Conservation (phyloP, 495 filamentous ascomycete species). For the Penicillium manginii region DNA sequence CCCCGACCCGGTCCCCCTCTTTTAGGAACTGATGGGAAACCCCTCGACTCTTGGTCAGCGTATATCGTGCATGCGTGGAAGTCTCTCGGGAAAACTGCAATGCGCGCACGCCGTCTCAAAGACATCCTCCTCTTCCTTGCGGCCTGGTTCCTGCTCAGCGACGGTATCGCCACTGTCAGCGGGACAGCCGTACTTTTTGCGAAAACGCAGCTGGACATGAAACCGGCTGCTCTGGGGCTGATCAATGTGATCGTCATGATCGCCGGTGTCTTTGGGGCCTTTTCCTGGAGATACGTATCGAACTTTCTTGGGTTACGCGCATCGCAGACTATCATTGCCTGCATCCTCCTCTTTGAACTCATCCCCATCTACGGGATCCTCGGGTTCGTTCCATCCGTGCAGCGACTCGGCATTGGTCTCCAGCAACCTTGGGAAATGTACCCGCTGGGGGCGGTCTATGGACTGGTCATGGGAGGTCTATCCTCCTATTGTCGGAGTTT, state of each 20-base stretch:
- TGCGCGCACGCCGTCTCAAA: slow-evolving; percentile 76
- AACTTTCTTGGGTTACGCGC: slow-evolving; percentile 65
- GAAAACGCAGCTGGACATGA: slow-evolving; percentile 91
- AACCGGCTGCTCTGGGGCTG: slow-evolving; percentile 81
- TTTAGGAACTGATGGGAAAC: slow-evolving; percentile 38
- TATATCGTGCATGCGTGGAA: slow-evolving; percentile 86
- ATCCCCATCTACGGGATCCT: slow-evolving; percentile 91
- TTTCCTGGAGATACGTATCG: slow-evolving; percentile 83
- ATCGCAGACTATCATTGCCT: slow-evolving; percentile 86
- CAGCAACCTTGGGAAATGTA: slow-evolving; percentile 98
- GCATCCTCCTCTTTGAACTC: slow-evolving; percentile 85
- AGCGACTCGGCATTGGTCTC: slow-evolving; percentile 76
- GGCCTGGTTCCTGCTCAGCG: slow-evolving; percentile 93
- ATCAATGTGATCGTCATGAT: slow-evolving; percentile 91
- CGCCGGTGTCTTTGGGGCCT: slow-evolving; percentile 82
- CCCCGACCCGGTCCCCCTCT: slow-evolving; percentile 88
- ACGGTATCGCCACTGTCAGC: slow-evolving; percentile 92
- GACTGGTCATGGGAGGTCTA: slow-evolving; percentile 90
- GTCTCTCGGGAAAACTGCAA: slow-evolving; percentile 77
- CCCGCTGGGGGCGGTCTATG: slow-evolving; percentile 86
- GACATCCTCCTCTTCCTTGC: slow-evolving; percentile 87
- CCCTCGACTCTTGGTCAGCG: slow-evolving; percentile 49
- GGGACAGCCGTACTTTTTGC: slow-evolving; percentile 95
- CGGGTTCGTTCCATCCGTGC: slow-evolving; percentile 84
- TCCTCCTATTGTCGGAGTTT: slow-evolving; percentile 91